Conservation (phyloP, 345 rosid species). For the Heritiera littoralis region DNA sequence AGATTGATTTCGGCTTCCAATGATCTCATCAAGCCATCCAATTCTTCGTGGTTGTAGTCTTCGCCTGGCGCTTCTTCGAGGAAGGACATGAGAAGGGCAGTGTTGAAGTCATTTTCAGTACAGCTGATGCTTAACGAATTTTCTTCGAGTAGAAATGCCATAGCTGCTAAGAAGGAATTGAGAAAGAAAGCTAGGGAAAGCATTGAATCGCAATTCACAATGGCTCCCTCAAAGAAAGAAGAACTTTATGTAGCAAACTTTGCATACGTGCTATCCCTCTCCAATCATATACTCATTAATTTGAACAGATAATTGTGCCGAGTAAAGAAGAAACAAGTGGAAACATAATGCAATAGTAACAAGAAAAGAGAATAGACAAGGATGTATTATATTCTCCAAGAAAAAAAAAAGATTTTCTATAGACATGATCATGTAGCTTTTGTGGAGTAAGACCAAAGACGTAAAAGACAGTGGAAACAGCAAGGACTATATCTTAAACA, state of each 20-base stretch:
- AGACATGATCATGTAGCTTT: neutral
- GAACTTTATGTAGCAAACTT: neutral
- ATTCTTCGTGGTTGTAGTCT: constrained; percentile 41
- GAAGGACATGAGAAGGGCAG: neutral
- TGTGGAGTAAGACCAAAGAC: neutral
- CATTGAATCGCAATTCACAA: neutral
- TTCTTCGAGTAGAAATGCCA: constrained; percentile 11
- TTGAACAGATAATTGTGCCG: neutral
- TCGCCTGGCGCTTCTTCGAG: constrained; percentile 18
- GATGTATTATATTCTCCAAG: neutral
- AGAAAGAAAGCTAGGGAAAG: neutral
- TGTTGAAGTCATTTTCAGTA: neutral
- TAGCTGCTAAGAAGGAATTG: neutral
- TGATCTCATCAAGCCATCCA: constrained; percentile 48
- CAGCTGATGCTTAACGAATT: neutral
- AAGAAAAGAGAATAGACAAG: neutral
- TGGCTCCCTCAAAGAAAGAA: neutral
- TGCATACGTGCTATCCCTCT: neutral
- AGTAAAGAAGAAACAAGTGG: neutral
- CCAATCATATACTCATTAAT: neutral
- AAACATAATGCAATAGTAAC: neutral
- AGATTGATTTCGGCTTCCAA: constrained; percentile 52
- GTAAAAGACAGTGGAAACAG: neutral
- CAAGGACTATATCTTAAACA: neutral
- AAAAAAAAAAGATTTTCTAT: neutral